Evolutionary conservation across 345 rosid species (phyloP).

Genomic region (Raphanus raphanistrum): DNA sequence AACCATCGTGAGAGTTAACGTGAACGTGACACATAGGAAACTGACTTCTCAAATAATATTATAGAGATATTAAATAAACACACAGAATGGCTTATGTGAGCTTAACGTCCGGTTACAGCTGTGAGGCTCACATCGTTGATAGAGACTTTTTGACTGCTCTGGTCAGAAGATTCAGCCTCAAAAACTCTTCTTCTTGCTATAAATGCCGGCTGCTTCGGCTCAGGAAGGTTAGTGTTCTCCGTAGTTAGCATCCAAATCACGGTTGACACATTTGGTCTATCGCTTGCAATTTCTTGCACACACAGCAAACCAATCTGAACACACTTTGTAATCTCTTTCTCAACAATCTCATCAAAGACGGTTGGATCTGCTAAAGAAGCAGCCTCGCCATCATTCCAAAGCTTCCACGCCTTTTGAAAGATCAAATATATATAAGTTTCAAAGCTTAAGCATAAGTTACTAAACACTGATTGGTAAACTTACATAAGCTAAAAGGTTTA

Average conservation of each 20-base stretch:
- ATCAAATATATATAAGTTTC: neutral
- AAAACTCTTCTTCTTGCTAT: constrained; percentile 25
- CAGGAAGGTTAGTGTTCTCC: constrained; percentile 18
- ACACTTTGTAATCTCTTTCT: constrained; percentile 39
- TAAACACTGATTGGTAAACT: constrained; percentile 20
- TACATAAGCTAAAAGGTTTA: constrained; percentile 41
- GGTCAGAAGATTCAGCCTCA: constrained; percentile 36
- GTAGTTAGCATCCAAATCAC: constrained; percentile 38
- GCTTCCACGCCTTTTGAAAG: constrained; percentile 44
- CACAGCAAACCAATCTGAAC: constrained; percentile 47
- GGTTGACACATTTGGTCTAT: constrained; percentile 44
- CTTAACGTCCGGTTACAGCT: constrained; percentile 32
- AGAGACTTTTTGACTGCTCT: constrained; percentile 33
- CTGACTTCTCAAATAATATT: too few species aligned
- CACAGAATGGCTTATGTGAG: neutral
- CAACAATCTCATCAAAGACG: constrained; percentile 14
- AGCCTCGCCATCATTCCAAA: constrained; percentile 36
- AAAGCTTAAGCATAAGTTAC: neutral
- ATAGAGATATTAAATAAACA: neutral
- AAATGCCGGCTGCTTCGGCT: constrained; percentile 35
- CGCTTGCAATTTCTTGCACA: constrained; percentile 42
- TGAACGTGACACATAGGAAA: too few species aligned
- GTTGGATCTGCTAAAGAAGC: constrained; percentile 32
- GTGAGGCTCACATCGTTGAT: constrained; percentile 38
- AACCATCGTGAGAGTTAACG: too few species aligned